phyloP scores from a whole-genome alignment of 2,329 filamentous ascomycete genomes.

The Colletotrichum lindemuthianum region DNA sequence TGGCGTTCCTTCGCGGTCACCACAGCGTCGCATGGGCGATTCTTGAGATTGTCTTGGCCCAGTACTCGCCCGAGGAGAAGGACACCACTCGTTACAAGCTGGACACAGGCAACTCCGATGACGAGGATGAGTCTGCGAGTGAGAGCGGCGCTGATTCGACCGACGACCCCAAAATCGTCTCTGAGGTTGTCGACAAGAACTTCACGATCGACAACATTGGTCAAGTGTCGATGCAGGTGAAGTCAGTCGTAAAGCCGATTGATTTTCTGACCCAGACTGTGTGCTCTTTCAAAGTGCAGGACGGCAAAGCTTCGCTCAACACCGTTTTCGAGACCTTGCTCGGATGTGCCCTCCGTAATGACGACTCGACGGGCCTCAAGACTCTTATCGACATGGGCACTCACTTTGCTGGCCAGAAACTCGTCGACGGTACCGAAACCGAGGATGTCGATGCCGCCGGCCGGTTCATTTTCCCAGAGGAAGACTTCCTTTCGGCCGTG shows the following conservation, averaged over 20 bases:
- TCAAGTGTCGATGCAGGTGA: constrained; percentile 73
- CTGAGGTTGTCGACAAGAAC: constrained; percentile 69
- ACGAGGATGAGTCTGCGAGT: constrained; percentile 47
- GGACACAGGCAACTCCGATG: constrained; percentile 47
- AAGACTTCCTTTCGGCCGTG: constrained; percentile 57
- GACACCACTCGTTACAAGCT: constrained; percentile 62
- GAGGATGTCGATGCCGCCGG: constrained; percentile 44
- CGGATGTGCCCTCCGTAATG: constrained; percentile 57
- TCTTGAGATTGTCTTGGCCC: constrained; percentile 75
- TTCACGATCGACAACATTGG: constrained; percentile 83
- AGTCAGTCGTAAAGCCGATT: constrained; percentile 68
- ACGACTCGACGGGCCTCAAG: constrained; percentile 64
- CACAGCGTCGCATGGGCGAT: constrained; percentile 70
- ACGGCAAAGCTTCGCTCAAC: constrained; percentile 42
- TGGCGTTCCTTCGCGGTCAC: constrained; percentile 75
- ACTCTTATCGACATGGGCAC: constrained; percentile 66
- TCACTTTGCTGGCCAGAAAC: constrained; percentile 53
- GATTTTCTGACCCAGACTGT: constrained; percentile 57
- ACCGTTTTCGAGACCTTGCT: constrained; percentile 46
- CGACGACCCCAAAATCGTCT: constrained; percentile 56
- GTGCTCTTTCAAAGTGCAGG: constrained; percentile 46
- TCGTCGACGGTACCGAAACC: constrained; percentile 39
- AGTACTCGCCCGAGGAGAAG: constrained; percentile 69
- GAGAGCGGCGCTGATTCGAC: constrained; percentile 47
- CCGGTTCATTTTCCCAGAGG: constrained; percentile 52